Evolutionary conservation across 2,329 filamentous ascomycete genomes (phyloP), one percentile per base, ranked within the genome.

Genomic region (Cytospora piceae): DNA sequence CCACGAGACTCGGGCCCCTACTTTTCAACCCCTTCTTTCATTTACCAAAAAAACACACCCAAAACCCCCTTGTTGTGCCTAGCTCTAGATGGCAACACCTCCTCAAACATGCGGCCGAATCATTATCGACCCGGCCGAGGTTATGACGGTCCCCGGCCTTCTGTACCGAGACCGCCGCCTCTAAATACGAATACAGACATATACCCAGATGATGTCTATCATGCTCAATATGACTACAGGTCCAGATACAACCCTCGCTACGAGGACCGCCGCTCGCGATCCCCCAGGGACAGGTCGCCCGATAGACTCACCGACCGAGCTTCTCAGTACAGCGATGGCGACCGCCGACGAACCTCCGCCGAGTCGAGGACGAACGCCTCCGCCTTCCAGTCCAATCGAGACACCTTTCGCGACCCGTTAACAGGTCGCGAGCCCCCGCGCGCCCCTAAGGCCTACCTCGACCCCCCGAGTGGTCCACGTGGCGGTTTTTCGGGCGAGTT

Each of bases 361-460:
- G 87, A 89, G 72, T 80, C 79, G 57, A 81, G 85, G 67, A 76
- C 81, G 37, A 88, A 86, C 72, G 81, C 82, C 64, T 82, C 84
- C 32, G 79, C 81, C n/a, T 91, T 91, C 67, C 85, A 84, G 70
- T 77, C 83, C 1, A 85, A 83, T 70, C 82, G 88, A 70, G 86
- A 89, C 70, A 75, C 73, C 15, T 88, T 87, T 68, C 81, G 83
- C 63, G 85, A 87, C 71, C 74, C 83, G 70, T 69, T 83, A 74
- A 75, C 80, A 34, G 82, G 84, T 15, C 84, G 90, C 70, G 92
- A 96, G 69, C 89, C 91, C 2, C 93, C 93, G 3, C 85, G 93
- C 64, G 93, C 91, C 0, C 93, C 93, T 14, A 93, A 94, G 76
- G 92, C 91, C 4, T 80, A 93, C 65, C 85, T 90, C 67, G 91